Base-by-base conservation (phyloP, 2,329 filamentous ascomycete genomes). In the Claviceps paspali region DNA sequence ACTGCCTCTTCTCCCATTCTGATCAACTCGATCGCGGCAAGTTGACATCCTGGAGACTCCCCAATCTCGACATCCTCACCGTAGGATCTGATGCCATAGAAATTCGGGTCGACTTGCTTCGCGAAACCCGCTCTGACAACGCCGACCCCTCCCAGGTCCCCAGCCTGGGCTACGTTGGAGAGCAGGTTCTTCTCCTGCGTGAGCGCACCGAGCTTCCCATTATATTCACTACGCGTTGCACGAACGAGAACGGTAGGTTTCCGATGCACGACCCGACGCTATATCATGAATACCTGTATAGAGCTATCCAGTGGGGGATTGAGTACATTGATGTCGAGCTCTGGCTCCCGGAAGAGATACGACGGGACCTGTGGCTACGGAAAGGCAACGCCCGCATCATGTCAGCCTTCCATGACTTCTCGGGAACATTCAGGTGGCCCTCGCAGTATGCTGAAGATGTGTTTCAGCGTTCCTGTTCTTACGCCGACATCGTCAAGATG, bases 331-430 rank as follows among this genome's bases (percentile, higher is more conserved):
- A 93, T 50, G 83, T 92, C 36, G 84, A 92, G 61, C 61, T 92
- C 28, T 91, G 84, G 82, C 68, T 92, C 27, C 84, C 84, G 1
- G 82, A 87, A 52, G 64, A 73, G 6, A 82, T 92, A 39, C 68
- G 84, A 43, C 67, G 67, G 43, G 68, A 64, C 41, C 59, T 92
- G 8, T 79, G 75, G 37, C 72, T 80, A 46, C 68, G 73, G 38
- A 79, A 79, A 46, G 83, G 83, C 2, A 82, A 76, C 57, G 88
- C 80, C 50, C 80, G 79, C 45, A 85, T 93, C 56, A 86, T 92
- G 64, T 88, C 83, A n/a, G 84, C 85, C 10, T 91, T 88, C 50
- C 85, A 92, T 54, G 84, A 91, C 60, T 88, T 88, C 51, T 86
- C 82, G 0, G 82, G 83, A 2, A 78, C 67, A 1, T 88, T 88